These are phyloP conservation scores for Penicillium thymicola DNA, from an alignment of 2,329 filamentous ascomycete genomes.

Conservation along the genomic window DNA sequence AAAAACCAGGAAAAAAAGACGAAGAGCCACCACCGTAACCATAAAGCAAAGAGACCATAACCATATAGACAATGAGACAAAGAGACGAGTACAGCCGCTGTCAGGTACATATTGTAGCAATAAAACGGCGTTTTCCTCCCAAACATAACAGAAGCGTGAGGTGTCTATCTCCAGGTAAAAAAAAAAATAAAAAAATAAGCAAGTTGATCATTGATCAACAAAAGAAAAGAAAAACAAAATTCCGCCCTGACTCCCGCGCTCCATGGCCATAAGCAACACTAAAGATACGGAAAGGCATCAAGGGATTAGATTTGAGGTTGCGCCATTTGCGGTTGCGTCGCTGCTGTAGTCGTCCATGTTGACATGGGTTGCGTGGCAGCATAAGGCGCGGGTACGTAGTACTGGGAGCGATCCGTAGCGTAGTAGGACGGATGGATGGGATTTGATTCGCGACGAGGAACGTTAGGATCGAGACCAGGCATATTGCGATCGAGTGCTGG, in stretches of 20 bases:
- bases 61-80: slow-evolving; percentile 8
- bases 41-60: slow-evolving; percentile 7
- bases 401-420: slow-evolving; percentile 32
- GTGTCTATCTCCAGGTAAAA: slow-evolving; percentile 15
- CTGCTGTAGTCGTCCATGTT: slow-evolving; percentile 39
- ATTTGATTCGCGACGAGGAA: slow-evolving; percentile 38
- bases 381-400: slow-evolving; percentile 36
- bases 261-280: slow-evolving; percentile 5
- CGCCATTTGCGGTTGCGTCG: slow-evolving; percentile 37
- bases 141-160: slow-evolving; percentile 5
- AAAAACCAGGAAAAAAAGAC: not conserved
- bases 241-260: slow-evolving; percentile 1
- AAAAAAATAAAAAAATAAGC: not conserved
- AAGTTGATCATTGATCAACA: not conserved
- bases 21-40: slow-evolving; percentile 3
- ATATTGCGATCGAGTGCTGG: slow-evolving; percentile 34
- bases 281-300: slow-evolving; percentile 2
- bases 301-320: slow-evolving; percentile 38
- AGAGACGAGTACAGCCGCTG: slow-evolving; percentile 1
- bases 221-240: not conserved
- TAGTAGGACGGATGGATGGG: slow-evolving; percentile 37
- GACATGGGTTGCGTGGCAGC: slow-evolving; percentile 31
- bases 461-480: slow-evolving; percentile 30
- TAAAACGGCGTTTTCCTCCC: slow-evolving; percentile 6
- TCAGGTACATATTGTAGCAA: not conserved